Evolutionary conservation across 2,329 filamentous ascomycete genomes (phyloP), one percentile per base, ranked within the genome.

Genomic region (Microthyrium microscopicum): DNA sequence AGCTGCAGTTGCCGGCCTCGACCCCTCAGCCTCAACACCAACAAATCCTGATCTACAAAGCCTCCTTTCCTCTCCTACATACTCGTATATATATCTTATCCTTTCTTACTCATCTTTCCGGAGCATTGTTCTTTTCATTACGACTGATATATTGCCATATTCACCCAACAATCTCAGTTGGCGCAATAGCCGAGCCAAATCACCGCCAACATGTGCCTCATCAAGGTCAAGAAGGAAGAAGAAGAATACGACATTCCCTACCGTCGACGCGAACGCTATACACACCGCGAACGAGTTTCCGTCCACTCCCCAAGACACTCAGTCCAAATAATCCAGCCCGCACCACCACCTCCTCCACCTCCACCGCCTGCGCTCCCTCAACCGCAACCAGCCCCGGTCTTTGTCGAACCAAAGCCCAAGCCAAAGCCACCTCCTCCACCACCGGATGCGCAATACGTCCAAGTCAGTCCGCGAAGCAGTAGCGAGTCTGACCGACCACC

Each of bases 151-250:
- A n/a, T n/a, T n/a, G n/a, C n/a, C n/a, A n/a, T n/a, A n/a, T n/a
- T n/a, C n/a, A n/a, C n/a, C n/a, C n/a, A n/a, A n/a, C n/a, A n/a
- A n/a, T n/a, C n/a, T n/a, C n/a, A n/a, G n/a, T n/a, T n/a, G n/a
- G n/a, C n/a, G n/a, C n/a, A n/a, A n/a, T n/a, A n/a, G n/a, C n/a
- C n/a, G n/a, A n/a, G n/a, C n/a, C n/a, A n/a, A n/a, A n/a, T n/a
- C 27, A n/a, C 22, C 28, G 26, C 26, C 19, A 38, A 41, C 27
- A 62, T 64, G 60, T 64, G 60, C 46, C 56, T 62, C 22, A 45
- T 62, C 47, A 56, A 54, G 39, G 55, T 62, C 35, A 54, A 53
- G 38, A 52, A 59, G 33, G 55, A 58, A 35, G 58, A 61, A 40
- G 58, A 62, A 27, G 48, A 55, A 29, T 48, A 56, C 20, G 53